Percentiles rank a stretch among this genome's conserved stretches.
Conservation (phyloP, 2,329 filamentous ascomycete genomes). For the Fusarium tanahbumbuense region DNA sequence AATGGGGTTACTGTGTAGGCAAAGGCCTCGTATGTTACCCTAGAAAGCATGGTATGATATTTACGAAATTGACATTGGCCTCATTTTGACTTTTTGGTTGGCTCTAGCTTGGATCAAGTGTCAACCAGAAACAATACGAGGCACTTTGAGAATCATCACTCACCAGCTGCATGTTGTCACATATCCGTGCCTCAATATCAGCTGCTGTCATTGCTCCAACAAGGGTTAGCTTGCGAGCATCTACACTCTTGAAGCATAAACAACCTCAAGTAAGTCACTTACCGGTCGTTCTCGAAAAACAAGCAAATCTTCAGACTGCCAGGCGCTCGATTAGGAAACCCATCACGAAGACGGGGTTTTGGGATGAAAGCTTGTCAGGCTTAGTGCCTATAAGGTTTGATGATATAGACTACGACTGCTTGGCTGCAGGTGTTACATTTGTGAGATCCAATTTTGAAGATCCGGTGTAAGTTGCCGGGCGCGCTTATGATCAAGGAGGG, state of each 20-base stretch:
- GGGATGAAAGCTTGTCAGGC: conserved; percentile 5
- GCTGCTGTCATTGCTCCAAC: neutral
- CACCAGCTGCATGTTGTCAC: neutral
- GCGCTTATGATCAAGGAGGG: conserved; percentile 12
- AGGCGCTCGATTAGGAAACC: neutral
- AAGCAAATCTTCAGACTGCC: neutral
- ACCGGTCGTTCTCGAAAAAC: neutral
- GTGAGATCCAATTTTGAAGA: conserved; percentile 13
- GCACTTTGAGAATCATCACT: neutral
- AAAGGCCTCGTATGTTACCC: neutral
- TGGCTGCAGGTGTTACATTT: conserved; percentile 20
- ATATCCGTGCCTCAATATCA: neutral
- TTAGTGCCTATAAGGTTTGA: conserved; percentile 5
- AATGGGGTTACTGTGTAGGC: no score
- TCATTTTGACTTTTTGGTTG: neutral
- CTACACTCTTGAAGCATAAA: neutral
- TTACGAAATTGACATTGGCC: neutral
- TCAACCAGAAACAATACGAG: neutral
- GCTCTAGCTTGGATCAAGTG: neutral
- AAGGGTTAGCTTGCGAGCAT: conserved; percentile 8
- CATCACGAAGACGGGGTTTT: neutral
- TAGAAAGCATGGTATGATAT: neutral
- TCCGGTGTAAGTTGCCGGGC: conserved; percentile 18
- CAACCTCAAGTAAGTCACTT: neutral
- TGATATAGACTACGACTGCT: neutral